Evolutionary conservation across 1,284 basidiomycete species (phyloP).

Genomic region (Rhizoctonia solani): DNA sequence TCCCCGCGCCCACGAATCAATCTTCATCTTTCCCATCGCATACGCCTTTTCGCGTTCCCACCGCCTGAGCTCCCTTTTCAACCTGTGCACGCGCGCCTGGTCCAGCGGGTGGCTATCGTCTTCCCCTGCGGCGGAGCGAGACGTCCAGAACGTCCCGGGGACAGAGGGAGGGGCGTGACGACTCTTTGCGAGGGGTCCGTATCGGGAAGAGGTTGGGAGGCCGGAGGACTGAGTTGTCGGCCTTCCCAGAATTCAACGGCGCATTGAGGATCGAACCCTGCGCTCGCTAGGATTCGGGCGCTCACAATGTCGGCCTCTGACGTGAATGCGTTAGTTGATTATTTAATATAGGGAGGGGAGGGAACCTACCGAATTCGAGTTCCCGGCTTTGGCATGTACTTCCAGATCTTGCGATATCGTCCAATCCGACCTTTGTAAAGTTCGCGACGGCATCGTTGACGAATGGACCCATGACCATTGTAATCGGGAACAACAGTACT

Average conservation of each 20-base stretch:
- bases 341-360: conserved; percentile 56
- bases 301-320: conserved; percentile 86
- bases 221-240: conserved; percentile 45
- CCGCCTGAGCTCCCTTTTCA: conserved; percentile 64
- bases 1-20: conserved; percentile 27
- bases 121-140: neutral
- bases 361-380: conserved; percentile 42
- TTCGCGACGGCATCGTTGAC: conserved; percentile 87
- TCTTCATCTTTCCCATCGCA: conserved; percentile 36
- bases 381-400: conserved; percentile 44
- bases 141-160: conserved; percentile 25
- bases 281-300: conserved; percentile 80
- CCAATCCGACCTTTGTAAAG: conserved; percentile 71
- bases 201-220: conserved; percentile 5
- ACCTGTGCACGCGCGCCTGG: conserved; percentile 58
- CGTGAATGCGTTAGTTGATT: conserved; percentile 64
- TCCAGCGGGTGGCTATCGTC: conserved; percentile 62
- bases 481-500: conserved; percentile 80
- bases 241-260: conserved; percentile 77
- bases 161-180: conserved; percentile 21
- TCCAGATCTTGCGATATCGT: conserved; percentile 64
- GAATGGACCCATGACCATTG: conserved; percentile 87
- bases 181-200: conserved; percentile 34
- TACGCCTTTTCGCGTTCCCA: conserved; percentile 61
- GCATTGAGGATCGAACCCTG: conserved; percentile 79